Conservation (phyloP, 331 rosid genomes). For the Phaseolus coccineus region DNA sequence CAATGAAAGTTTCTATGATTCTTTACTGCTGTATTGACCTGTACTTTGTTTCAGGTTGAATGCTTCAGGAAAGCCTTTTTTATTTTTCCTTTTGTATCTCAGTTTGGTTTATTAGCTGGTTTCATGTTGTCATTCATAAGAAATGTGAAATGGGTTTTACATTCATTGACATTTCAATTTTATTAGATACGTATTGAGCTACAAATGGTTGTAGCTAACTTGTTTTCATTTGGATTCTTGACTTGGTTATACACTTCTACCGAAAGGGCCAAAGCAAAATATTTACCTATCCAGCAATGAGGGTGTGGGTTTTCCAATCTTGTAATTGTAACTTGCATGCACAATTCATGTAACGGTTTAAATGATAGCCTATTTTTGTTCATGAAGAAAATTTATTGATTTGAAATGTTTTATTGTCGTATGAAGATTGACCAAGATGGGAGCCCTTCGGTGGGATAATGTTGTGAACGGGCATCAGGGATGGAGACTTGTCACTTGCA, state of each 20-base stretch:
- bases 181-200: neutral
- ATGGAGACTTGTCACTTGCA: slow-evolving; percentile 85
- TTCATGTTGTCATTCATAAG: slow-evolving; percentile 11
- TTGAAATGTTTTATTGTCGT: slow-evolving; percentile 29
- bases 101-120: slow-evolving; percentile 9
- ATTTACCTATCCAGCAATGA: slow-evolving; percentile 9
- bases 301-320: neutral
- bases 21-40: neutral
- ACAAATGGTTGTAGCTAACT: neutral
- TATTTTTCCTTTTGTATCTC: neutral
- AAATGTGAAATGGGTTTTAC: slow-evolving; percentile 7
- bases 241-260: neutral
- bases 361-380: slow-evolving; percentile 14
- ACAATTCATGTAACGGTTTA: neutral
- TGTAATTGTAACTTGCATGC: slow-evolving; percentile 18
- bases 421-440: slow-evolving; percentile 79
- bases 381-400: neutral
- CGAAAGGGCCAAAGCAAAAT: slow-evolving; percentile 31
- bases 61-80: neutral
- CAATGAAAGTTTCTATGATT: slow-evolving; percentile 22
- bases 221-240: slow-evolving; percentile 13
- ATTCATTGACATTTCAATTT: neutral
- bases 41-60: slow-evolving; percentile 18
- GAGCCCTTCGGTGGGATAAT: slow-evolving; percentile 68
- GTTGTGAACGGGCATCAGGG: slow-evolving; percentile 68